Evolutionary conservation across 768 basidiomycete species (phyloP).

Genomic region (Pisolithus microcarpus): DNA sequence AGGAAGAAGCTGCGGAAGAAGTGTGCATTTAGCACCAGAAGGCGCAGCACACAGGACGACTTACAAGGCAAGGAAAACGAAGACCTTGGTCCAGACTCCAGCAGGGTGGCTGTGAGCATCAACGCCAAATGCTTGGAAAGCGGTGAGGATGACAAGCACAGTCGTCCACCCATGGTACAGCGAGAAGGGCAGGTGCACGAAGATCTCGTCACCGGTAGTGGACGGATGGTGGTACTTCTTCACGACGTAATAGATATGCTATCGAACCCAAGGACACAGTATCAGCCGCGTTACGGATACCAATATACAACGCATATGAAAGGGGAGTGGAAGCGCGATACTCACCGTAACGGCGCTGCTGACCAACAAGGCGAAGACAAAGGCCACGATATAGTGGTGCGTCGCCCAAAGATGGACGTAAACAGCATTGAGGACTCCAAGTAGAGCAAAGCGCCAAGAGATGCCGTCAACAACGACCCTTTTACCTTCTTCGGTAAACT

Average conservation of each 20-base stretch:
- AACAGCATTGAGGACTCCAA: conserved; percentile 80
- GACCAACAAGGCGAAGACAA: conserved; percentile 83
- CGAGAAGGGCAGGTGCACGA: conserved; percentile 93
- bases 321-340: not conserved
- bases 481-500: conserved; percentile 76
- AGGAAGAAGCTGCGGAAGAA: conserved; percentile 66
- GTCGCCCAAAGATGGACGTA: conserved; percentile 85
- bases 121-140: conserved; percentile 85
- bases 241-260: conserved; percentile 92
- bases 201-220: conserved; percentile 68
- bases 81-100: conserved; percentile 89
- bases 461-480: conserved; percentile 77
- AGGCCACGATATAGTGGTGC: conserved; percentile 72
- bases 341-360: conserved; percentile 57
- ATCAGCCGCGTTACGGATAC: not conserved
- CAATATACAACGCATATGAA: conserved; percentile 6
- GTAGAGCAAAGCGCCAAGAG: conserved; percentile 85
- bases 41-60: conserved; percentile 16
- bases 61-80: conserved; percentile 87
- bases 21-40: conserved; percentile 7
- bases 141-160: conserved; percentile 72
- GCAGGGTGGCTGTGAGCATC: conserved; percentile 56
- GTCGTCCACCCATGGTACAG: conserved; percentile 93
- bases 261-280: not conserved
- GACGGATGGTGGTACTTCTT: conserved; percentile 77